Base-by-base conservation (phyloP, 1,284 basidiomycete species). In the Boletus albobrunnescens region DNA sequence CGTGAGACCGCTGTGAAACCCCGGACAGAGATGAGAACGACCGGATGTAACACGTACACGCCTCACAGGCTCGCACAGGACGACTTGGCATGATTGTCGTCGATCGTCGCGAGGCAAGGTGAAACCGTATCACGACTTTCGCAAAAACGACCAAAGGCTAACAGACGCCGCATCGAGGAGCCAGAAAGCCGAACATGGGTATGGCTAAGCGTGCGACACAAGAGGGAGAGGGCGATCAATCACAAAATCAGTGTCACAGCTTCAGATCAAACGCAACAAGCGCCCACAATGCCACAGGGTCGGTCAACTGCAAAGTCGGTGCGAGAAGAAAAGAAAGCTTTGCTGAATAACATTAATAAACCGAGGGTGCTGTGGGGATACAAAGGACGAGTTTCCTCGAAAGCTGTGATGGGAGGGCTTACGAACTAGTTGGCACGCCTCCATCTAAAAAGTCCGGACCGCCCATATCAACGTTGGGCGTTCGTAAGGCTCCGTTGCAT, bases 341-440 rank as follows among this genome's bases (percentile, higher is more conserved):
- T n/a, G n/a, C n/a, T n/a, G n/a, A n/a, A n/a, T n/a, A n/a, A 6
- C 22, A 33, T 24, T 6, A 19, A 19, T 20, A 17, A 38, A 17
- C n/a, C 14, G n/a, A 30, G 20, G 24, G 20, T 31, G 24, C 44
- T 49, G 51, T 47, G 54, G 36, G 46, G 44, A 54, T 30, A 12
- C 51, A 47, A 48, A 59, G 54, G 54, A 56, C 35, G 33, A 42
- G 40, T 14, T 16, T 16, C n/a, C 11, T 20, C 20, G 27, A 20
- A 38, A 31, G 43, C 41, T 36, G 54, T 47, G 36, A 55, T 26
- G 30, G 46, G 57, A 47, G 47, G 16, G 28, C 13, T 26, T 26
- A 26, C 28, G n/a, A n/a, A n/a, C n/a, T n/a, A n/a, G n/a, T 14
- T 16, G 28, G 28, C 7, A 30, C 14, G 28, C 26, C n/a, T 36